These are phyloP conservation scores for Tilletia walkeri DNA, from an alignment of 1,284 basidiomycete genomes.

Conservation along the genomic window DNA sequence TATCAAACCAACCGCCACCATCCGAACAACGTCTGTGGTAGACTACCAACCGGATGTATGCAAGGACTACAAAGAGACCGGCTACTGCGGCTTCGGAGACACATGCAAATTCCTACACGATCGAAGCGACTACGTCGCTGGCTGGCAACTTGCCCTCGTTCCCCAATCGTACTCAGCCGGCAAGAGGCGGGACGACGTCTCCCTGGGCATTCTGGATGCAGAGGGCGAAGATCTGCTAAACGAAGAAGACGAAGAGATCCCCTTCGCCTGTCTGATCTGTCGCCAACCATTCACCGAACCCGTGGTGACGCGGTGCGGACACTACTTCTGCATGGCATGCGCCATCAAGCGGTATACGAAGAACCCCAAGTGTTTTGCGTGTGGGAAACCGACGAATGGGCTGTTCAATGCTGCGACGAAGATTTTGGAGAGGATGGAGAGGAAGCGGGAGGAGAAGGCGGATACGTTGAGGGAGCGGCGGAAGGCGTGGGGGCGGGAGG, in stretches of 20 bases:
- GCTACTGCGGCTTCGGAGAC: slow-evolving; percentile 98
- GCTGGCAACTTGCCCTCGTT: slow-evolving; percentile 86
- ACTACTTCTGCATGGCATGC: slow-evolving; percentile 89
- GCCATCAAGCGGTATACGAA: slow-evolving; percentile 89
- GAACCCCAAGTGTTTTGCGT: slow-evolving; percentile 93
- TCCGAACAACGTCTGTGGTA: slow-evolving; percentile 88
- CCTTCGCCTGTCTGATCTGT: slow-evolving; percentile 95
- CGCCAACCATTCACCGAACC: slow-evolving; percentile 91
- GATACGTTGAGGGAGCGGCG: background rate
- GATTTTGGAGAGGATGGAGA: slow-evolving; percentile 69
- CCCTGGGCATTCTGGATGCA: slow-evolving; percentile 57
- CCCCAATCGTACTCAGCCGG: slow-evolving; percentile 47
- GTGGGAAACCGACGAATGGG: slow-evolving; percentile 84
- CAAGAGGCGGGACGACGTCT: slow-evolving; percentile 31
- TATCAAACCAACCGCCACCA: slow-evolving; percentile 75
- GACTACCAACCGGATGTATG: slow-evolving; percentile 99
- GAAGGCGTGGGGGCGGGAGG: slow-evolving; percentile 15
- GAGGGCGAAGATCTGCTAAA: slow-evolving; percentile 61
- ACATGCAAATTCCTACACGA: slow-evolving; percentile 73
- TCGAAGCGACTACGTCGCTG: slow-evolving; percentile 78
- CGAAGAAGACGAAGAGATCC: slow-evolving; percentile 78
- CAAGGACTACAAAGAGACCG: slow-evolving; percentile 99
- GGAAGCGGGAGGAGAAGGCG: slow-evolving; percentile 9
- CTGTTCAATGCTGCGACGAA: slow-evolving; percentile 90
- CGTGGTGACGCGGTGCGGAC: slow-evolving; percentile 90